Evolutionary conservation across 2,329 filamentous ascomycete genomes (phyloP), one percentile per base, ranked within the genome.

Genomic region (Polychaeton citri): DNA sequence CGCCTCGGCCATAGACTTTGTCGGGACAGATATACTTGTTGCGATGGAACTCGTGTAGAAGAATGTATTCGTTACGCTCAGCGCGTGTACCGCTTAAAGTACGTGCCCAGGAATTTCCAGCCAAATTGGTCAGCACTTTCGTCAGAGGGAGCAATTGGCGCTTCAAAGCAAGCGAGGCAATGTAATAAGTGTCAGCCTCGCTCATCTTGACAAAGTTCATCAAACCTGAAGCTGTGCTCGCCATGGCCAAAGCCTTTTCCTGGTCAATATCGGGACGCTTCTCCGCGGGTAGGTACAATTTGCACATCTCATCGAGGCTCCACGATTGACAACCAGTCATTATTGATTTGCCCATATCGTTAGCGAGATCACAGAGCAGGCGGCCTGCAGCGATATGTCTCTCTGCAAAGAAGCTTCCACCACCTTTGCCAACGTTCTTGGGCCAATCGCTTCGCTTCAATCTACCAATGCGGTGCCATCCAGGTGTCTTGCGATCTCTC

Each of bases 1-100:
- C 48, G 10, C 76, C 76, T 47, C 79, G 86, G 50, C 83, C 85
- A 32, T 71, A 79, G 46, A 85, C 78, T 62, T 98, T 98, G 64
- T 98, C 92, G 0, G 90, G 90, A 54, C 86, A 95, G 41, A 98
- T 95, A 55, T 93, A 98, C 60, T 95, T 96, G 62, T 90, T 95
- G 43, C 81, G 79, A 57, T 95, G 74, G 54, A 98, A 98, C 53
- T 96, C 88, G 50, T 98, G 90, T 4, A 98, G 73, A 54, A 98
- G 54, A 84, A 98, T 98, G 69, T 94, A 98, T 63, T 98, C 90
- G 62, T 98, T 98, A 21, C 90, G 82, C 64, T 98, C 90, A 6
- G 90, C 90, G 54, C 90, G 80, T 15, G 90, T 98, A 59, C 90
- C 90, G 24, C 85, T 95, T 28, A 98, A 66, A 2, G 90, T 98